Evolutionary conservation across 805 yeast species (phyloP).

Genomic region (Myxozyma nipponensis): DNA sequence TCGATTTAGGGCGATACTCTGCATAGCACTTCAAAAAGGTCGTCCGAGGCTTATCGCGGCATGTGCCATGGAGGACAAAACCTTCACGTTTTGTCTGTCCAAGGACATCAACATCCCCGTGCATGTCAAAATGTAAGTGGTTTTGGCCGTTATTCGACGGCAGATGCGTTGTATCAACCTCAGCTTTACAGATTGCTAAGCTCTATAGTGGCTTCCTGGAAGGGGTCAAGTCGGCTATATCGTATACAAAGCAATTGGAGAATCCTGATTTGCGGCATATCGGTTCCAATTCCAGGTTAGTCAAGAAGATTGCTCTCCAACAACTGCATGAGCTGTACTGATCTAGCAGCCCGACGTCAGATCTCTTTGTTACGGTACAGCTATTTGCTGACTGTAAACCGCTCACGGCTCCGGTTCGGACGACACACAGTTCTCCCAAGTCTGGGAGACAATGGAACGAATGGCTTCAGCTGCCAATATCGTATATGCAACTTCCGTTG

Average conservation of each 20-base stretch:
- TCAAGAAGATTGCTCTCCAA: not conserved
- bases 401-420: conserved; percentile 43
- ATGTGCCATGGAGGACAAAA: conserved; percentile 37
- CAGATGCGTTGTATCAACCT: no score
- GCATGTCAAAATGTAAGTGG: conserved; percentile 43
- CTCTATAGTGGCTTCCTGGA: conserved; percentile 41
- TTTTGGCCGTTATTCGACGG: no score
- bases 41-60: no score
- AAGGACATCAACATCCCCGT: conserved; percentile 52
- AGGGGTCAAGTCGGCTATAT: conserved; percentile 43
- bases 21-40: no score
- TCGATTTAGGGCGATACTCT: no score
- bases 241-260: conserved; percentile 46
- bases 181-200: no score
- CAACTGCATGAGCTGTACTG: not conserved
- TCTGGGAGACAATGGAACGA: conserved; percentile 57
- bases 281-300: conserved; percentile 40
- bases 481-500: conserved; percentile 64
- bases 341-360: conserved; percentile 30
- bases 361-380: conserved; percentile 45
- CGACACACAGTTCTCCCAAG: conserved; percentile 49
- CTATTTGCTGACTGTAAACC: conserved; percentile 43
- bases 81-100: conserved; percentile 55
- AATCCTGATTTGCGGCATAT: conserved; percentile 46
- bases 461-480: conserved; percentile 69